phyloP scores from a whole-genome alignment of 805 yeast species.

The Millerozyma acaciae region DNA sequence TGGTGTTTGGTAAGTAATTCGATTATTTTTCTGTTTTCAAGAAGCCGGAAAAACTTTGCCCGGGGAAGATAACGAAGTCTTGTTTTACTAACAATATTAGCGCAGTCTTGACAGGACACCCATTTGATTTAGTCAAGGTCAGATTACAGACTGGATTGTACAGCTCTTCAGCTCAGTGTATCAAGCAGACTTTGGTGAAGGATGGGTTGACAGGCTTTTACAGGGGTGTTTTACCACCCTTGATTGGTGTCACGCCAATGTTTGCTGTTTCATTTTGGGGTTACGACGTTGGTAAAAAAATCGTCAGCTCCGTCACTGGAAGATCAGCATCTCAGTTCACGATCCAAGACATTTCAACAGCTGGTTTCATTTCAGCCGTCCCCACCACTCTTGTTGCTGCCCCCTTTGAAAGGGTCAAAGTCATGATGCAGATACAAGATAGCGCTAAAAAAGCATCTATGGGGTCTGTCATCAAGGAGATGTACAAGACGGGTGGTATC shows the following conservation, averaged over 20 bases:
- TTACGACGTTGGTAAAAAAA: conserved; percentile 83
- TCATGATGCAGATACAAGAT: conserved; percentile 78
- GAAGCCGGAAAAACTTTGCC: not conserved
- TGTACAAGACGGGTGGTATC: conserved; percentile 78
- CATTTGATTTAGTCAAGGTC: conserved; percentile 90
- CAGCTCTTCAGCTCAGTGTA: conserved; percentile 60
- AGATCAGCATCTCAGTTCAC: conserved; percentile 44
- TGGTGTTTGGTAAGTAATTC: conserved; percentile 54
- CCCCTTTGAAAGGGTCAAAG: conserved; percentile 94
- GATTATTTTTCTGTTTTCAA: not conserved
- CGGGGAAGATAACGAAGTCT: no score
- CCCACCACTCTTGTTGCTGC: conserved; percentile 97
- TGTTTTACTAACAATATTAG: conserved; percentile 31
- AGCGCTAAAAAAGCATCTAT: conserved; percentile 42
- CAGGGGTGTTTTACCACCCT: conserved; percentile 91
- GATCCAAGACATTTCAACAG: conserved; percentile 73
- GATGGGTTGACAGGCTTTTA: conserved; percentile 82
- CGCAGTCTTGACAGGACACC: conserved; percentile 94
- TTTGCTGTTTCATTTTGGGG: conserved; percentile 99
- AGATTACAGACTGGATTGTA: conserved; percentile 82
- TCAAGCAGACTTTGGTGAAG: conserved; percentile 61
- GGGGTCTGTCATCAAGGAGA: conserved; percentile 58
- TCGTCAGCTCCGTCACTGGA: conserved; percentile 50
- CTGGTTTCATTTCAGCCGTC: conserved; percentile 91
- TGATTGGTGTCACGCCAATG: conserved; percentile 97